phyloP scores from a whole-genome alignment of 148 eudicot genomes.

The Diospyros lotus region DNA sequence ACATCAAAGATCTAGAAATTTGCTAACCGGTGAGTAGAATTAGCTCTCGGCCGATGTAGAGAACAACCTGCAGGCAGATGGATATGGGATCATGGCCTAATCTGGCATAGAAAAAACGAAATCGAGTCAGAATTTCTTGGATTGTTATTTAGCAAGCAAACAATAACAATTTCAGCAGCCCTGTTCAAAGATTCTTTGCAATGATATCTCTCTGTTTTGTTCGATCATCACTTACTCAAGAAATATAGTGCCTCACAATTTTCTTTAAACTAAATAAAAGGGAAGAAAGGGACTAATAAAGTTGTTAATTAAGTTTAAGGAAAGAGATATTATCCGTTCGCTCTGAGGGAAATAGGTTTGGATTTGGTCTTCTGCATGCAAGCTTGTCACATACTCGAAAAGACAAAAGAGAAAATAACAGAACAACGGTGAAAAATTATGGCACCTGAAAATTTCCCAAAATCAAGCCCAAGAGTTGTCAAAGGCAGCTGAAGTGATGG shows the following conservation, averaged over 20 bases:
- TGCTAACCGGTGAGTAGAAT: neutral
- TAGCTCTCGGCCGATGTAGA: neutral
- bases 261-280: too few species aligned
- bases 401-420: too few species aligned
- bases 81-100: neutral
- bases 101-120: neutral
- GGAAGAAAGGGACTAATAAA: too few species aligned
- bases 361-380: too few species aligned
- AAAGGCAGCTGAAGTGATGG: slow-evolving; percentile 57
- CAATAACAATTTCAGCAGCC: slow-evolving; percentile 16
- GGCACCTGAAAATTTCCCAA: slow-evolving; percentile 4
- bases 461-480: slow-evolving; percentile 54
- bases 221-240: too few species aligned
- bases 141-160: neutral
- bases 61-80: slow-evolving; percentile 10
- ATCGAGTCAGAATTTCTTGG: neutral
- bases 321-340: too few species aligned
- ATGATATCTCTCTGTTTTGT: too few species aligned
- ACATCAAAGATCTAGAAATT: neutral
- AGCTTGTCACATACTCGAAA: too few species aligned
- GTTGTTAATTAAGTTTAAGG: too few species aligned
- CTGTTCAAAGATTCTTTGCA: too few species aligned
- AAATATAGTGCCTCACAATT: too few species aligned
- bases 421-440: neutral
- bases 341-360: too few species aligned